These are phyloP conservation scores for Phialemonium atrogriseum DNA, from an alignment of 2,329 filamentous ascomycete genomes.

Conservation along the genomic window DNA sequence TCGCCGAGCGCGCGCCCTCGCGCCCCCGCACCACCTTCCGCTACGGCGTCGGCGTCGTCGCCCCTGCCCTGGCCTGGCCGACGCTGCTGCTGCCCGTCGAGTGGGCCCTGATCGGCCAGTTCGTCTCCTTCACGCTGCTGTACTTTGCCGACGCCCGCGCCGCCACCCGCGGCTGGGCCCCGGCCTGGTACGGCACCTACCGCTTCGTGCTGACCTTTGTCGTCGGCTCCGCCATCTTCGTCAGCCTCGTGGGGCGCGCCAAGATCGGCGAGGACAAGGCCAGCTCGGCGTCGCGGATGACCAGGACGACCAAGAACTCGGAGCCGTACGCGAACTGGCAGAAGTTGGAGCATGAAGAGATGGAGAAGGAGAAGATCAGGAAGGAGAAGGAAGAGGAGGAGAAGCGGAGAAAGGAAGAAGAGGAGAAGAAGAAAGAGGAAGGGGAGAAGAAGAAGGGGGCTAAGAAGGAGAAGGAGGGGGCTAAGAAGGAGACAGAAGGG, in stretches of 20 bases:
- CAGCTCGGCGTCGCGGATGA: conserved; percentile 25
- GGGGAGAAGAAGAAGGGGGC: conserved; percentile 22
- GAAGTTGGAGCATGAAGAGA: conserved; percentile 34
- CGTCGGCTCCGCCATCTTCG: conserved; percentile 72
- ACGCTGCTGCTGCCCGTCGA: conserved; percentile 78
- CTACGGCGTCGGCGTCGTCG: conserved; percentile 74
- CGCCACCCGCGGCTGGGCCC: conserved; percentile 66
- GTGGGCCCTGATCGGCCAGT: conserved; percentile 79
- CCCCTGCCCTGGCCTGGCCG: conserved; percentile 80
- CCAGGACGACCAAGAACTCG: conserved; percentile 21
- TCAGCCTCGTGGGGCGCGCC: conserved; percentile 74
- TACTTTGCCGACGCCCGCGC: conserved; percentile 80
- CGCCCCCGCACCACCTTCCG: conserved; percentile 61
- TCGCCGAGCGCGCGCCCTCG: conserved; percentile 58
- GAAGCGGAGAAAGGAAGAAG: conserved; percentile 24
- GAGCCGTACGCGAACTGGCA: conserved; percentile 35
- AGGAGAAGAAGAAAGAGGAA: conserved; percentile 21
- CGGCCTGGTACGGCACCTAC: conserved; percentile 80
- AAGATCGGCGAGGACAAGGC: conserved; percentile 48
- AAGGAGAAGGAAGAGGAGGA: conserved; percentile 24
- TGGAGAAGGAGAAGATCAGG: conserved; percentile 29
- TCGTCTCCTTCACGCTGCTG: conserved; percentile 73
- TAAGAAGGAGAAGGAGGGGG: conserved; percentile 7
- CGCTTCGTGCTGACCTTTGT: conserved; percentile 88
- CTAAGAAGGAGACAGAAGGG: conserved; percentile 9